Evolutionary conservation across 352 stramenopile genomes (phyloP), one percentile per base, ranked within the genome.

Genomic region (Globisporangium nodosum): DNA sequence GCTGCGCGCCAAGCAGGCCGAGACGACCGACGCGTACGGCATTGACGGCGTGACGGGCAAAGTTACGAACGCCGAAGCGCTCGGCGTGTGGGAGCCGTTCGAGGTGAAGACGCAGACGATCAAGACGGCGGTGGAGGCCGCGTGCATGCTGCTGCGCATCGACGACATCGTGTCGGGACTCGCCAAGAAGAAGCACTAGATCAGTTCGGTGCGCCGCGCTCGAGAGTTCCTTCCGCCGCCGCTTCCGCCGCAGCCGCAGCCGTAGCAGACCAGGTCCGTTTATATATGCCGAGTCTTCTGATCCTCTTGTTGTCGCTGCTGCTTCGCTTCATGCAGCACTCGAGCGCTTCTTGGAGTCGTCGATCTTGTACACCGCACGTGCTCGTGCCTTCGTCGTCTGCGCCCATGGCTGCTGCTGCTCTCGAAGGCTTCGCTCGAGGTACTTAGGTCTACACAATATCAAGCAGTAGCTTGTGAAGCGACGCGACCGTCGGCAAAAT

Each of bases 51-150:
- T 96, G 48, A 89, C 81, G 48, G 88, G 88, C 59, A 92, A 92
- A 54, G 79, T 99, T 56, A 97, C 92, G 3, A 80, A 96, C 73
- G 98, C 99, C 80, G 83, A 94, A 66, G 80, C 98, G 60, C 85
- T 98, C 54, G 96, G 92, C 52, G 96, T 99, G 61, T 99, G 96
- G 96, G 98, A 99, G 68, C 96, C 97, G n/a, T 99, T 98, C 72
- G 86, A 96, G 72, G 97, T 99, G 61, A 99, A 99, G 81, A 98
- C 97, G 49, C 97, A 99, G 89, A 98, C 97, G 27, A 99, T 99
- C 80, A 99, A 99, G 83, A 99, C 97, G 43, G 96, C 97, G 15
- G 96, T 99, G 63, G 98, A 99, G 72, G 97, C 94, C 61, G 94
- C 96, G 48, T 99, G 94, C 72, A 98, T 99, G 81, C 79, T 98